Conservation (phyloP, 768 basidiomycete species). For the Cystoderma amianthinum region DNA sequence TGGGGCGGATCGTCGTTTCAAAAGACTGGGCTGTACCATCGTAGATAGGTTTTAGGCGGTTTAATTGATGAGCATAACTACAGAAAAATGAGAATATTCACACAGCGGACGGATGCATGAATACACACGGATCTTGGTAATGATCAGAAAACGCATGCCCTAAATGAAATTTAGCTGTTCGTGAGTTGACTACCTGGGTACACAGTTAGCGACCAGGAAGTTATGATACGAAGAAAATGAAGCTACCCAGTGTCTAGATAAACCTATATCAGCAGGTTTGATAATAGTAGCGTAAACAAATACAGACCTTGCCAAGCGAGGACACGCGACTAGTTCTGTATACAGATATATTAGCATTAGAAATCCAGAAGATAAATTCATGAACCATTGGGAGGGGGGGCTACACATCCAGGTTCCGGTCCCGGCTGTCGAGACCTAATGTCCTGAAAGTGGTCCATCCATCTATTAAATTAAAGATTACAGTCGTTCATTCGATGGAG, state of each 20-base stretch:
- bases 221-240: neutral
- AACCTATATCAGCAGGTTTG: too few species aligned
- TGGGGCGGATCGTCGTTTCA: constrained; percentile 45
- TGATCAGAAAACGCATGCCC: constrained; percentile 45
- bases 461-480: constrained; percentile 27
- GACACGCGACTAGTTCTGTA: constrained; percentile 68
- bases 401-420: constrained; percentile 54
- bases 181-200: constrained; percentile 50
- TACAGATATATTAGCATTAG: constrained; percentile 3
- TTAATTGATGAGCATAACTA: constrained; percentile 48
- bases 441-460: constrained; percentile 61
- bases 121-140: constrained; percentile 58
- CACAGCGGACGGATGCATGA: neutral
- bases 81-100: constrained; percentile 3
- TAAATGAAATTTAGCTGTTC: constrained; percentile 61
- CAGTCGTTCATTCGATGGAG: neutral
- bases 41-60: constrained; percentile 52
- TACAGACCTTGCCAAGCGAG: constrained; percentile 54
- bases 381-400: constrained; percentile 59
- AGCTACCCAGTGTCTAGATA: constrained; percentile 56
- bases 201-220: neutral
- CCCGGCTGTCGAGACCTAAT: constrained; percentile 47
- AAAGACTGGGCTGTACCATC: constrained; percentile 41
- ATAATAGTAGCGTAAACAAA: too few species aligned
- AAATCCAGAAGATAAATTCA: neutral